Percentiles rank a stretch among this genome's conserved stretches.
Evolutionary conservation across 2,329 filamentous ascomycete genomes (phyloP).

Genomic region (Sarocladiaceae sp.): DNA sequence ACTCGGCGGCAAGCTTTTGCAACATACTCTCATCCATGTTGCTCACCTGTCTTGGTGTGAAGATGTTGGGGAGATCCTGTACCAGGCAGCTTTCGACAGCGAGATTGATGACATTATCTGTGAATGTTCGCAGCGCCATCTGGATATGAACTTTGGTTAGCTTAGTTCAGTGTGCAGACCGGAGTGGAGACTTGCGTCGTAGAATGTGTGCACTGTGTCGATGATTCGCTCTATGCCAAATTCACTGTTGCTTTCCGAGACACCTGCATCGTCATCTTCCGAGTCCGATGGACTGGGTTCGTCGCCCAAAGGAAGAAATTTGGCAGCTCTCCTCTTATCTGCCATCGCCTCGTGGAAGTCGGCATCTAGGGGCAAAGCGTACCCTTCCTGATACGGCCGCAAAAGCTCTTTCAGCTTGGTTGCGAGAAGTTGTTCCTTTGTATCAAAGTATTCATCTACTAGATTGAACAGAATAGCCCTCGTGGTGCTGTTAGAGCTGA

Average conservation of each 20-base stretch:
- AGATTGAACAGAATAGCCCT: conserved; percentile 19
- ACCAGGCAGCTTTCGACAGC: conserved; percentile 46
- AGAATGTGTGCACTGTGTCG: conserved; percentile 40
- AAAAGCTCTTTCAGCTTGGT: conserved; percentile 36
- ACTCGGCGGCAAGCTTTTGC: conserved; percentile 25
- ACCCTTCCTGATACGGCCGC: conserved; percentile 29
- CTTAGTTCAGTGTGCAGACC: background rate
- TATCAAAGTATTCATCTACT: conserved; percentile 28
- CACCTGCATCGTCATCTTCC: conserved; percentile 9
- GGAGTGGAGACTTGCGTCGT: conserved; percentile 27
- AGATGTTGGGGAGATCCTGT: conserved; percentile 32
- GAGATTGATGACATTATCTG: conserved; percentile 44
- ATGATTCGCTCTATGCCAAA: conserved; percentile 36
- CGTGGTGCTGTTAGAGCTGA: conserved; percentile 15
- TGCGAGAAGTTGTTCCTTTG: conserved; percentile 23
- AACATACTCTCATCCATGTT: conserved; percentile 27
- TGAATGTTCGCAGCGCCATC: conserved; percentile 39
- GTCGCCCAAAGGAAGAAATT: too few species aligned
- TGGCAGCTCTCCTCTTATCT: background rate
- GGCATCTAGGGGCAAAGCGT: conserved; percentile 26
- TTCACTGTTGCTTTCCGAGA: conserved; percentile 14
- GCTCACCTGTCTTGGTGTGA: conserved; percentile 32
- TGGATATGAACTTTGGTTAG: conserved; percentile 15
- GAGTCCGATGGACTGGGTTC: too few species aligned
- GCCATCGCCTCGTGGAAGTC: conserved; percentile 23